These are phyloP conservation scores for Penicillium sp. DNA, from an alignment of 2,329 filamentous ascomycete genomes.

Conservation along the genomic window DNA sequence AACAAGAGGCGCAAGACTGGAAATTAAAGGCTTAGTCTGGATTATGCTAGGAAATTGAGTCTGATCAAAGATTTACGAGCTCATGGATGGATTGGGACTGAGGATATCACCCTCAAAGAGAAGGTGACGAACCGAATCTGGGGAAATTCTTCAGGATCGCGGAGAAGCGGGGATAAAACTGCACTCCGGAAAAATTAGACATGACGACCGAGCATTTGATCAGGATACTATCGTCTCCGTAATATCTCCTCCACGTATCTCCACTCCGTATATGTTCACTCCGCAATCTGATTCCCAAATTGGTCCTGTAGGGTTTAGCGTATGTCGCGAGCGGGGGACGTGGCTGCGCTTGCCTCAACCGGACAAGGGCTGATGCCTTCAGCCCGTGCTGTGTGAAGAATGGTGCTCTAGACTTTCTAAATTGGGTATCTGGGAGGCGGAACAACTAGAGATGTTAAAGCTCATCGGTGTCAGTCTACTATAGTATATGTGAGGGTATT, in stretches of 20 bases:
- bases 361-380: slow-evolving; percentile 4
- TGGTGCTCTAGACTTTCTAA: not conserved
- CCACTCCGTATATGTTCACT: not conserved
- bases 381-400: slow-evolving; percentile 4
- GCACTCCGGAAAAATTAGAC: slow-evolving; percentile 3
- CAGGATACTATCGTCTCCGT: not conserved
- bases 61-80: not conserved
- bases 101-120: no score
- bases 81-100: not conserved
- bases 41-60: not conserved
- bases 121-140: slow-evolving; percentile 3
- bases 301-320: not conserved
- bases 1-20: not conserved
- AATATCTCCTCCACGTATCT: not conserved
- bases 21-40: not conserved
- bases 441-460: not conserved
- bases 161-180: slow-evolving; percentile 1
- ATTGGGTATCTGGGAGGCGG: not conserved
- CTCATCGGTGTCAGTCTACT: not conserved
- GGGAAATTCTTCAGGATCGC: slow-evolving; percentile 8
- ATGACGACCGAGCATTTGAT: not conserved
- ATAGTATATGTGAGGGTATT: not conserved
- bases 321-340: not conserved
- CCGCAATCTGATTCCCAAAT: not conserved
- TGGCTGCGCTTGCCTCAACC: slow-evolving; percentile 6